A percentile compares a stretch with the other conserved stretches of the same genome.
Evolutionary conservation across 1,139 yeast genomes (phyloP).

Genomic region (Meyerozyma guilliermondii): DNA sequence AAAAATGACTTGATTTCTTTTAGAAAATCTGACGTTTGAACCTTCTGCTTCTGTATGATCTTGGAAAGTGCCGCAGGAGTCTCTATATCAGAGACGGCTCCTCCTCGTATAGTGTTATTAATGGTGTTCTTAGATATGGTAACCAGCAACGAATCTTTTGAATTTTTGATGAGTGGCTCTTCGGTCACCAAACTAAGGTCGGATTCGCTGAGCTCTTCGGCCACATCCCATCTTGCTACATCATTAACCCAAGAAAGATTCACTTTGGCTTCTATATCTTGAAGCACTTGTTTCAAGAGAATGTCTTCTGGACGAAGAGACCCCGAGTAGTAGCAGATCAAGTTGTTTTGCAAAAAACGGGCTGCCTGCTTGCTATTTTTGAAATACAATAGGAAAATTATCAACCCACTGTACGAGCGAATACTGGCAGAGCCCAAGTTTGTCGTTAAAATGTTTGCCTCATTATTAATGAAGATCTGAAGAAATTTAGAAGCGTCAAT

Average conservation of each 20-base stretch:
- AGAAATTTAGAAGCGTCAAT: constrained; percentile 50
- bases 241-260: constrained; percentile 53
- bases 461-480: constrained; percentile 61
- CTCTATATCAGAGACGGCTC: constrained; percentile 6
- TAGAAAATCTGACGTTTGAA: constrained; percentile 4
- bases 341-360: constrained; percentile 36
- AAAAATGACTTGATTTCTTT: not conserved
- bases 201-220: constrained; percentile 32
- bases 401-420: constrained; percentile 39
- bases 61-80: not conserved
- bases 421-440: constrained; percentile 18
- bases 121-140: constrained; percentile 51
- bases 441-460: constrained; percentile 22
- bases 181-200: constrained; percentile 42
- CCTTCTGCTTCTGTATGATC: constrained; percentile 5
- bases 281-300: constrained; percentile 51
- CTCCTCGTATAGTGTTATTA: constrained; percentile 36
- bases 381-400: constrained; percentile 41
- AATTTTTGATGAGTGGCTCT: constrained; percentile 41
- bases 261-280: constrained; percentile 49
- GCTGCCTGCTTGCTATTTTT: constrained; percentile 49
- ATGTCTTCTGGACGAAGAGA: constrained; percentile 58
- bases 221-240: constrained; percentile 64
- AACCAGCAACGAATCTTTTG: constrained; percentile 46
- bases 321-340: constrained; percentile 57